Conservation (phyloP, 164 flowering plant species). For the Kingdonia uniflora region DNA sequence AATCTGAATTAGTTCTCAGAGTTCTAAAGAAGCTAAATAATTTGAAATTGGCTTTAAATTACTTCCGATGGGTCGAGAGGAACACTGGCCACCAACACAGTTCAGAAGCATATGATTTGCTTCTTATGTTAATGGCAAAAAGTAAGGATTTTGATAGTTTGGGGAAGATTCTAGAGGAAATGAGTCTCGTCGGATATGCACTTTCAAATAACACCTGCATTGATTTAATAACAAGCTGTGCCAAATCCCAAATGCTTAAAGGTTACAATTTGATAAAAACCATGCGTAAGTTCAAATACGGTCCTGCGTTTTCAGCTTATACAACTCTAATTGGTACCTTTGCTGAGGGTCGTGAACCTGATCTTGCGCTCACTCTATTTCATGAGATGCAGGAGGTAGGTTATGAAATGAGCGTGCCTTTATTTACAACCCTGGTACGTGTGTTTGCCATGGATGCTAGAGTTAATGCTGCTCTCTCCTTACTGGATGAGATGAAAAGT, state of each 20-base stretch:
- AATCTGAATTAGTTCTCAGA: slow-evolving; percentile 39
- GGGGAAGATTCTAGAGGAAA: slow-evolving; percentile 71
- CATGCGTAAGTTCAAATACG: slow-evolving; percentile 73
- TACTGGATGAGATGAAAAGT: slow-evolving; percentile 87
- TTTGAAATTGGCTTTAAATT: slow-evolving; percentile 49
- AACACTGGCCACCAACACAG: slow-evolving; percentile 35
- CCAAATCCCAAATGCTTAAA: slow-evolving; percentile 37
- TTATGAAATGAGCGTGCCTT: slow-evolving; percentile 67
- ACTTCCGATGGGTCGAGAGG: slow-evolving; percentile 74
- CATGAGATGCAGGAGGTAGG: slow-evolving; percentile 92
- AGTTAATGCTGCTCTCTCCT: slow-evolving; percentile 71
- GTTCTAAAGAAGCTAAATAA: slow-evolving; percentile 66
- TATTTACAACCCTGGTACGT: slow-evolving; percentile 78
- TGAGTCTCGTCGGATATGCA: slow-evolving; percentile 74
- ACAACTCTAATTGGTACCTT: slow-evolving; percentile 85
- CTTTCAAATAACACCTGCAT: slow-evolving; percentile 39
- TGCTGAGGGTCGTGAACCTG: slow-evolving; percentile 45
- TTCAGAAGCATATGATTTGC: slow-evolving; percentile 60
- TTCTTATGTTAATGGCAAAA: slow-evolving; percentile 59
- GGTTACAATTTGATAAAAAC: slow-evolving; percentile 61
- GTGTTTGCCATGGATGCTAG: slow-evolving; percentile 68
- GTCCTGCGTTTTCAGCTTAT: slow-evolving; percentile 96
- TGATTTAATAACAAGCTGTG: slow-evolving; percentile 46
- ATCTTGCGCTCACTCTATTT: slow-evolving; percentile 61
- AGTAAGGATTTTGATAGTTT: slow-evolving; percentile 34